Base-by-base conservation (phyloP, 257 asterid species). In the Ligustrum vulgare region DNA sequence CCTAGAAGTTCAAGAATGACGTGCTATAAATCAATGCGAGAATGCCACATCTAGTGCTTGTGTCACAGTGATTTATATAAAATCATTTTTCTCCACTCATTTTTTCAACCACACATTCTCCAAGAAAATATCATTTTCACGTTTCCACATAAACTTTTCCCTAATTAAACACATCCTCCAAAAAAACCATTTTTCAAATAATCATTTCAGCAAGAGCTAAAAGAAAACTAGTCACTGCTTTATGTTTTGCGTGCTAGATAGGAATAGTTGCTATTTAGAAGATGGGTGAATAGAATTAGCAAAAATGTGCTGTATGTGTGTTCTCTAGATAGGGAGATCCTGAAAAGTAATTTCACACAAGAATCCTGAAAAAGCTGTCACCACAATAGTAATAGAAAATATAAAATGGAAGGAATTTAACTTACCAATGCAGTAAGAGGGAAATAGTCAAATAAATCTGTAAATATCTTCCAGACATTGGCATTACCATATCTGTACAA, bases 371-470 rank as follows among this genome's bases (percentile, higher is more conserved):
- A 65, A 49, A 72, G 8, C 1, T 6, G 3, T 41, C 15, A 41
- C 49, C 49, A 12, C 49, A 41, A 41, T 1, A 11, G 49, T 11
- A 41, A 41, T 41, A 41, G 13, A 49, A 49, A 49, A 18, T 49
- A 56, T 33, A 31, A 32, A 33, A 39, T 13, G 10, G 12, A 39
- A 39, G 66, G 37, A 68, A 67, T 37, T 10, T 75, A 58, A 83
- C 95, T 90, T 69, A 91, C 97, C 94, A 90, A 80, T 47, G 96
- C 96, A 10, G 96, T 91, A 8, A 91, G 94, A 22, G 97, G 97
- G 58, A 91, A 85, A 76, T 88, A 88, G 84, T 90, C 96, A 51
- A 90, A 91, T 28, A 90, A 77, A 82, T 91, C 96, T 11, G 97
- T 91, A 74, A 91, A 91, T 81, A 78, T 88, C 90, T 89, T 91